Base-by-base conservation (phyloP, 352 stramenopile genomes). In the Pythium volutum region DNA sequence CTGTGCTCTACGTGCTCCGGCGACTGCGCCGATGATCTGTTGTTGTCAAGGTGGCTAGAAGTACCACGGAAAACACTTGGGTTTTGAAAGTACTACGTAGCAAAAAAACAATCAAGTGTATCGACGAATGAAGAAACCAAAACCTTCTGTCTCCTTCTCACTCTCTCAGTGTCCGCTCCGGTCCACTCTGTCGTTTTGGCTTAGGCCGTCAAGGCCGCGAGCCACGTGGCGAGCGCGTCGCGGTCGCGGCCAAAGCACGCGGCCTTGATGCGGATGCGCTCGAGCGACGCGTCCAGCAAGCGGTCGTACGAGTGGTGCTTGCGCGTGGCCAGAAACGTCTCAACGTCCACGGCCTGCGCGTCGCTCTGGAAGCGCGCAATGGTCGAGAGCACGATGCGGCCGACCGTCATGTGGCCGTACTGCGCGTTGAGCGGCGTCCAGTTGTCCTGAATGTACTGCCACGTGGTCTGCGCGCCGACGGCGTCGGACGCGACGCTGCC, bases 381-480 rank as follows among this genome's bases (percentile, higher is more conserved):
- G 15, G 81, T 71, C 4, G 82, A 55, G 49, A 87, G 69, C 29
- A 91, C 71, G 55, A 93, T 89, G 63, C 81, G 81, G 10, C 82
- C 84, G 6, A 93, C 71, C 23, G 88, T 79, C 25, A 77, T 45
- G 15, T 75, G 76, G 31, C 71, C 68, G 67, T 88, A 92, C 69
- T 84, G 73, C 42, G 74, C 77, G 38, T 81, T 89, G 48, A 96
- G 69, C 43, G 72, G 66, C 7, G 34, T 54, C 80, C 87, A 92
- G 67, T 95, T 60, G 14, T 81, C 64, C 66, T 89, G 71, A 41
- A 95, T 67, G 60, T 93, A 95, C 53, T 81, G 36, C 87, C 85
- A 95, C 25, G 79, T 74, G 23, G 81, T 71, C 23, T 64, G 55
- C 2, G 80, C 77, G 31, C 77, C 87, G 23, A 62, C 63, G 26